These are phyloP conservation scores for Fomitopsis palustris DNA, from an alignment of 1,284 basidiomycete species.

Conservation along the genomic window DNA sequence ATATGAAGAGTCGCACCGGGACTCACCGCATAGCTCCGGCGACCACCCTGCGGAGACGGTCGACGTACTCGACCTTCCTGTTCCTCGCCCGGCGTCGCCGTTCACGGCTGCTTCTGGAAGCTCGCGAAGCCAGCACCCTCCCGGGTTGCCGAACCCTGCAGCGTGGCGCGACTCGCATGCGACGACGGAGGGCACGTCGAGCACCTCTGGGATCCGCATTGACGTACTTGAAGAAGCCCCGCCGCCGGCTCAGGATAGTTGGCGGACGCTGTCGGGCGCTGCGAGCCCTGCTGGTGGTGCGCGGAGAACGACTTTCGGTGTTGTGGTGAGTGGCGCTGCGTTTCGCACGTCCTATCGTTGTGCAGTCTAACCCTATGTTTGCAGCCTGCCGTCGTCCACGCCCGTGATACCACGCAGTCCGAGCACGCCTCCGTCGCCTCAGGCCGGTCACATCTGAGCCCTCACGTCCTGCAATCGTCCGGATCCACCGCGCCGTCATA, in stretches of 20 bases:
- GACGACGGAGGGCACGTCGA: conserved; percentile 20
- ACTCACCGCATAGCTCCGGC: conserved; percentile 16
- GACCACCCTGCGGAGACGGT: conserved; percentile 18
- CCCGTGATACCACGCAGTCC: conserved; percentile 36
- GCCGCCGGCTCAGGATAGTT: conserved; percentile 50
- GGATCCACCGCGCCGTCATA: conserved; percentile 48
- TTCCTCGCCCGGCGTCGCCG: conserved; percentile 46
- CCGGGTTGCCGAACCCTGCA: conserved; percentile 40
- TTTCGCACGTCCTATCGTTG: background rate
- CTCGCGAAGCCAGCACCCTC: conserved; percentile 37
- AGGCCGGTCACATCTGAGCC: conserved; percentile 49
- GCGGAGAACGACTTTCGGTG: conserved; percentile 55
- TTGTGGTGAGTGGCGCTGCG: conserved; percentile 35
- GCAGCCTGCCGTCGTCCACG: conserved; percentile 41
- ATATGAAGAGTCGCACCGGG: conserved; percentile 25
- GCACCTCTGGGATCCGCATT: conserved; percentile 37
- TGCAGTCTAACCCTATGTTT: background rate
- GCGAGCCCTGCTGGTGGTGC: conserved; percentile 20
- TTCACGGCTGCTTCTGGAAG: conserved; percentile 37
- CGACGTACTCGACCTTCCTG: conserved; percentile 63
- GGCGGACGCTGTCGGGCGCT: conserved; percentile 48
- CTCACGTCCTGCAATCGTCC: conserved; percentile 38
- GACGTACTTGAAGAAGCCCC: conserved; percentile 65
- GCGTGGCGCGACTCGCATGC: conserved; percentile 40
- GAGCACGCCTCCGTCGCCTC: conserved; percentile 62